Evolutionary conservation across 257 asterid species (phyloP).

Genomic region (Capsicum baccatum): DNA sequence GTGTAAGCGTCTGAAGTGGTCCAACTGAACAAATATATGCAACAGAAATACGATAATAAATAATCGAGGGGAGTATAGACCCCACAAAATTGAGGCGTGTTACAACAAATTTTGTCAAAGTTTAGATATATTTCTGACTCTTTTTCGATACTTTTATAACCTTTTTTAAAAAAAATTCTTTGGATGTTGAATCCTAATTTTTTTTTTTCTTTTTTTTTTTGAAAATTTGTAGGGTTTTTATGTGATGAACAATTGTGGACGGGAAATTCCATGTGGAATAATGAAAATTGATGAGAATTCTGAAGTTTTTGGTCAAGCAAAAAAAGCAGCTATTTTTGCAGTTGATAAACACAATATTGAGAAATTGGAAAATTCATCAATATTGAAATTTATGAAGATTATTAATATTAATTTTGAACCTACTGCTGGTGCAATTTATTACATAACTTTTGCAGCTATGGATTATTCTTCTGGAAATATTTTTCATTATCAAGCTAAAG

Average conservation of each 20-base stretch:
- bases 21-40: too few relatives aligned
- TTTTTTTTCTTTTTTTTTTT: not conserved
- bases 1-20: too few relatives aligned
- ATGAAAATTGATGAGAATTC: not conserved
- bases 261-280: conserved; percentile 1
- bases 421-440: conserved; percentile 51
- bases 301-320: conserved; percentile 27
- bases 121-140: too few relatives aligned
- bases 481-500: conserved; percentile 41
- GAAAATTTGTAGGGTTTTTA: conserved; percentile 19
- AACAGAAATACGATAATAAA: too few relatives aligned
- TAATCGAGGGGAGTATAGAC: too few relatives aligned
- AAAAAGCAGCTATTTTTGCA: conserved; percentile 38
- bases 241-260: not conserved
- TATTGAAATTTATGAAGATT: conserved; percentile 22
- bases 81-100: too few relatives aligned
- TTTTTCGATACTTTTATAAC: too few relatives aligned
- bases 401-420: conserved; percentile 49
- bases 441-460: conserved; percentile 39
- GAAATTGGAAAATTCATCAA: conserved; percentile 18
- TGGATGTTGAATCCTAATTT: not conserved
- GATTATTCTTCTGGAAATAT: conserved; percentile 30
- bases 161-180: too few relatives aligned
- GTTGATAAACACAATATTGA: conserved; percentile 40
- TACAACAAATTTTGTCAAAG: too few relatives aligned